A percentile compares a stretch with the other conserved stretches of the same genome.
phyloP scores from a whole-genome alignment of 2,329 filamentous ascomycete species.

The Helicocarpus griseus region DNA sequence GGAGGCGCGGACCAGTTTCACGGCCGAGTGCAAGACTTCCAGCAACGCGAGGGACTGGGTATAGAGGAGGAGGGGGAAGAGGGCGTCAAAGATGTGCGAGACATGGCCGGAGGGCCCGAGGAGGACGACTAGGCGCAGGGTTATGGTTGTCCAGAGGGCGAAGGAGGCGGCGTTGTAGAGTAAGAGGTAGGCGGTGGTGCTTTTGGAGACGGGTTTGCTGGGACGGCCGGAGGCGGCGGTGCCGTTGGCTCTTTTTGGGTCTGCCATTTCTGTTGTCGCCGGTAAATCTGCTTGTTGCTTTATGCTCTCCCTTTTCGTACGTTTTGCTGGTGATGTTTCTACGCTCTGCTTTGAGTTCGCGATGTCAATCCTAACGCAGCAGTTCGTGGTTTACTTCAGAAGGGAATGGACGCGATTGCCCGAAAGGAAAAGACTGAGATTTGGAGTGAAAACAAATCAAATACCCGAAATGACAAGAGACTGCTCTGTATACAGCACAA shows the following conservation, averaged over 20 bases:
- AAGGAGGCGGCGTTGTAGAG: constrained; percentile 76
- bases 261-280: background rate
- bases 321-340: background rate
- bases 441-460: too few species aligned
- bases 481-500: too few species aligned
- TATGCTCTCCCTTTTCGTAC: background rate
- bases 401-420: too few species aligned
- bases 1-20: constrained; percentile 77
- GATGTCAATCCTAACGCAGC: too few species aligned
- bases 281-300: background rate
- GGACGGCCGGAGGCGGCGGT: background rate
- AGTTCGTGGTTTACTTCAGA: too few species aligned
- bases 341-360: too few species aligned
- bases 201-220: background rate
- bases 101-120: constrained; percentile 41
- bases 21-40: constrained; percentile 71
- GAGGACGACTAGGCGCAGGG: constrained; percentile 57
- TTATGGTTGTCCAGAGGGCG: constrained; percentile 66
- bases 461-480: too few species aligned
- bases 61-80: constrained; percentile 39
- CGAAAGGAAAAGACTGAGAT: too few species aligned
- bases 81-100: constrained; percentile 36
- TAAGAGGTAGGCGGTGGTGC: constrained; percentile 55
- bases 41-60: constrained; percentile 76
- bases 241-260: background rate